Evolutionary conservation across 768 basidiomycete genomes (phyloP).

Genomic region (Xerocomus spinulosus): DNA sequence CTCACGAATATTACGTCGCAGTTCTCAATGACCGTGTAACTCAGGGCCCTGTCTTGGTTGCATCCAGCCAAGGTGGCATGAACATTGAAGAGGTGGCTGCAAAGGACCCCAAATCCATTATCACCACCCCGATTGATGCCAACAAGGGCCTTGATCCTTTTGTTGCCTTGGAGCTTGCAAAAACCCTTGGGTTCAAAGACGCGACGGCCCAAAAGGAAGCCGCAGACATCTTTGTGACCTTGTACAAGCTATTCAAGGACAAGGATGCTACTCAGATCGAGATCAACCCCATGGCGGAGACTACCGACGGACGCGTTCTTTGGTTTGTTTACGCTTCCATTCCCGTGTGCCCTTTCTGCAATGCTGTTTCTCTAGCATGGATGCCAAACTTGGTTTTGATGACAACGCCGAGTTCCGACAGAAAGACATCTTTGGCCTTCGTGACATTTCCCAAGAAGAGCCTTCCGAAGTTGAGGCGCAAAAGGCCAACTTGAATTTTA

Average conservation of each 20-base stretch:
- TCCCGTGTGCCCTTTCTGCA: not conserved
- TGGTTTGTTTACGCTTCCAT: constrained; percentile 56
- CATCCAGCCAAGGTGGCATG: constrained; percentile 96
- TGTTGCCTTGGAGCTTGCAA: constrained; percentile 75
- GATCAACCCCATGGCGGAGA: constrained; percentile 96
- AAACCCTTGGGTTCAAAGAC: constrained; percentile 83
- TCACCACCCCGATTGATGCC: constrained; percentile 89
- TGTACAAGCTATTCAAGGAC: constrained; percentile 97
- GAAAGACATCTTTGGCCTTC: constrained; percentile 78
- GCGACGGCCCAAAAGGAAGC: constrained; percentile 73
- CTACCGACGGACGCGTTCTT: constrained; percentile 85
- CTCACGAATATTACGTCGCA: constrained; percentile 97
- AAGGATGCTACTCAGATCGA: constrained; percentile 99
- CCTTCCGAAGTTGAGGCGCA: constrained; percentile 97
- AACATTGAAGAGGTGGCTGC: constrained; percentile 99
- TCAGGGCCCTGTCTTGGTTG: constrained; percentile 88
- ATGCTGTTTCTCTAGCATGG: constrained; percentile 64
- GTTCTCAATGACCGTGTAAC: constrained; percentile 91
- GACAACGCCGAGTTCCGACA: constrained; percentile 99
- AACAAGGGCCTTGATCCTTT: constrained; percentile 71
- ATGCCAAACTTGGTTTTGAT: constrained; percentile 99
- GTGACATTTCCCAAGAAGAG: constrained; percentile 94
- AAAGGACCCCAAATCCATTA: constrained; percentile 90
- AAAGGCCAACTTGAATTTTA: constrained; percentile 94
- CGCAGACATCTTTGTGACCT: constrained; percentile 87